These are phyloP conservation scores for Mycena crocata DNA, from an alignment of 768 basidiomycete species.

Conservation along the genomic window DNA sequence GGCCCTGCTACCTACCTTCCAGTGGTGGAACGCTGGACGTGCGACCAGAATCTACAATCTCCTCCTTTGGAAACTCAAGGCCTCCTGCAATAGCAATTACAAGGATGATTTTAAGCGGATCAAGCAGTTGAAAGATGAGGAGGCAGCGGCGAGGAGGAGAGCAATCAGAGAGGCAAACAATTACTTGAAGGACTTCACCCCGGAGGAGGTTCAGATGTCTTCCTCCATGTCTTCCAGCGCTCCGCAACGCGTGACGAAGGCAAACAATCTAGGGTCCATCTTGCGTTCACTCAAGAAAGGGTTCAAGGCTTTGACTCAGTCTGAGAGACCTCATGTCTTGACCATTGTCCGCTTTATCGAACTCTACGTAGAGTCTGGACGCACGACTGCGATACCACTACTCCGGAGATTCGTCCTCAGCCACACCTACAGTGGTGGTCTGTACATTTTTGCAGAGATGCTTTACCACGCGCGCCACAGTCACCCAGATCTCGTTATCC, in stretches of 20 bases:
- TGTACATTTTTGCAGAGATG: constrained; percentile 57
- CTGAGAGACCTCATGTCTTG: constrained; percentile 39
- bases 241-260: constrained; percentile 28
- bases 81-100: constrained; percentile 17
- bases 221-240: constrained; percentile 11
- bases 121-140: neutral
- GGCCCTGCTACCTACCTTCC: constrained; percentile 14
- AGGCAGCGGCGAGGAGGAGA: neutral
- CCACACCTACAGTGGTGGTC: constrained; percentile 33
- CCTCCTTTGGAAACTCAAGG: constrained; percentile 19
- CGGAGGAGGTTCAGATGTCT: constrained; percentile 26
- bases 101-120: neutral
- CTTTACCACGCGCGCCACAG: constrained; percentile 48
- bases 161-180: neutral
- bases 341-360: constrained; percentile 49
- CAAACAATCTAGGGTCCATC: constrained; percentile 31
- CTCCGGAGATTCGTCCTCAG: constrained; percentile 48
- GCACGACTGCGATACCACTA: constrained; percentile 46
- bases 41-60: neutral
- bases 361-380: constrained; percentile 48
- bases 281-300: constrained; percentile 40
- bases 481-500: constrained; percentile 48
- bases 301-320: constrained; percentile 21
- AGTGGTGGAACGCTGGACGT: neutral
- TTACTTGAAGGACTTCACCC: constrained; percentile 2